Evolutionary conservation across 2,329 filamentous ascomycete species (phyloP).

Genomic region (Eutypella sp.): DNA sequence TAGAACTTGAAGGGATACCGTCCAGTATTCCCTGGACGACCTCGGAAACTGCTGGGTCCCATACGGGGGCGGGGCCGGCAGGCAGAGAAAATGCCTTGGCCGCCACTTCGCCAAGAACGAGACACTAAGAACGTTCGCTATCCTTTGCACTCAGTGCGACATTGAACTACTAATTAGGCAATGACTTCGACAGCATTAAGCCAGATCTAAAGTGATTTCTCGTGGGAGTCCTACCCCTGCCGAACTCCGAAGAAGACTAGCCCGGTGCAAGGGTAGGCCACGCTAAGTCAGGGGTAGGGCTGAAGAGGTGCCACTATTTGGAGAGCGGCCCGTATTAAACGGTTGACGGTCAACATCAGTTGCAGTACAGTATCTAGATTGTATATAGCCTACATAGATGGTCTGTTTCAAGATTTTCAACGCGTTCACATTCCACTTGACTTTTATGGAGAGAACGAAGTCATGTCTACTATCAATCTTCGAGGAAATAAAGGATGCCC

Average conservation of each 20-base stretch:
- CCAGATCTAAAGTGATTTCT: neutral
- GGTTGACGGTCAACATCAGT: too few species aligned
- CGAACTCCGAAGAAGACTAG: neutral
- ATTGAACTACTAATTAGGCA: slow-evolving; percentile 21
- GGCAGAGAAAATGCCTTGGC: slow-evolving; percentile 29
- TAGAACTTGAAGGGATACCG: neutral
- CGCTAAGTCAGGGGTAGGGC: too few species aligned
- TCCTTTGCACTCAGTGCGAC: slow-evolving; percentile 27
- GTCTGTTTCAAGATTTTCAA: too few species aligned
- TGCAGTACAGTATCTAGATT: too few species aligned
- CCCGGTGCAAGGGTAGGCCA: neutral
- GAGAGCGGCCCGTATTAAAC: too few species aligned
- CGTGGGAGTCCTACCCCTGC: neutral
- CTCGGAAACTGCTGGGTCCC: slow-evolving; percentile 29
- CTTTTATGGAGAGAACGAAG: too few species aligned
- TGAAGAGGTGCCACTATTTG: too few species aligned
- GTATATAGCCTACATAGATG: too few species aligned
- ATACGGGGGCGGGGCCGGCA: slow-evolving; percentile 31
- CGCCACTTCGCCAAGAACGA: slow-evolving; percentile 32
- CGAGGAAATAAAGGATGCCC: too few species aligned
- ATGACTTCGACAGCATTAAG: neutral
- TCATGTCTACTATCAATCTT: too few species aligned
- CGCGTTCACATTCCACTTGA: too few species aligned
- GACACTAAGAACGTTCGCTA: slow-evolving; percentile 23
- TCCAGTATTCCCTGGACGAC: slow-evolving; percentile 12